Conservation (phyloP, 192 early-diverging fungal genomes). For the Umbelopsis sp. region DNA sequence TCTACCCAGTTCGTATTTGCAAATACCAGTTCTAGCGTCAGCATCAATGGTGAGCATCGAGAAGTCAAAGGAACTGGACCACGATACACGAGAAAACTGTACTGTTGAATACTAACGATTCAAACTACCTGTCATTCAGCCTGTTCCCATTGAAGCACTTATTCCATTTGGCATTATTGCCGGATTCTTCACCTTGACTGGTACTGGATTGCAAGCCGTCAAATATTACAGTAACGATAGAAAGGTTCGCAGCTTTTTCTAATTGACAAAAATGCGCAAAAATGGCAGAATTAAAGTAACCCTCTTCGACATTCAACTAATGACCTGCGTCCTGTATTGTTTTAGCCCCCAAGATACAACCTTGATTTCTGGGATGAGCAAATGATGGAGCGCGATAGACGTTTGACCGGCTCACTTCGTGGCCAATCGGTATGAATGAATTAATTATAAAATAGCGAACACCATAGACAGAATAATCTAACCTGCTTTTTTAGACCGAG, state of each 20-base stretch:
- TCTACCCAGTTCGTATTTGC: no score
- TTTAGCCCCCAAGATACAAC: constrained; percentile 62
- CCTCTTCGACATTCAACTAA: not conserved
- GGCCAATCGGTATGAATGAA: constrained; percentile 58
- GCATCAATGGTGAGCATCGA: no score
- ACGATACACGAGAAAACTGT: no score
- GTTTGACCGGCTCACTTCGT: constrained; percentile 70
- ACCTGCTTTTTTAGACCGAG: constrained; percentile 27
- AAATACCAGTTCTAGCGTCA: no score
- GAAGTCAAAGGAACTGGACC: no score
- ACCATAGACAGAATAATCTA: not conserved
- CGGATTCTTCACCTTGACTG: constrained; percentile 66
- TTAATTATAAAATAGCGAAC: not conserved
- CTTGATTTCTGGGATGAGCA: constrained; percentile 75
- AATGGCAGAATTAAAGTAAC: not conserved
- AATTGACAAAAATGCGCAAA: not conserved
- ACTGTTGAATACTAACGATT: not conserved
- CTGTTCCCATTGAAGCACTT: constrained; percentile 78
- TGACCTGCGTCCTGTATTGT: constrained; percentile 3
- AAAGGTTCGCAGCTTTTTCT: constrained; percentile 48
- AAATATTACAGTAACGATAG: constrained; percentile 65
- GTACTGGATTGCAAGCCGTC: constrained; percentile 56
- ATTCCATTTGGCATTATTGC: constrained; percentile 76
- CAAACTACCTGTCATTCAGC: constrained; percentile 37
- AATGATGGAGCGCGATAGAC: constrained; percentile 80